phyloP scores from a whole-genome alignment of 164 flowering plant species.

The Brasenia schreberi region DNA sequence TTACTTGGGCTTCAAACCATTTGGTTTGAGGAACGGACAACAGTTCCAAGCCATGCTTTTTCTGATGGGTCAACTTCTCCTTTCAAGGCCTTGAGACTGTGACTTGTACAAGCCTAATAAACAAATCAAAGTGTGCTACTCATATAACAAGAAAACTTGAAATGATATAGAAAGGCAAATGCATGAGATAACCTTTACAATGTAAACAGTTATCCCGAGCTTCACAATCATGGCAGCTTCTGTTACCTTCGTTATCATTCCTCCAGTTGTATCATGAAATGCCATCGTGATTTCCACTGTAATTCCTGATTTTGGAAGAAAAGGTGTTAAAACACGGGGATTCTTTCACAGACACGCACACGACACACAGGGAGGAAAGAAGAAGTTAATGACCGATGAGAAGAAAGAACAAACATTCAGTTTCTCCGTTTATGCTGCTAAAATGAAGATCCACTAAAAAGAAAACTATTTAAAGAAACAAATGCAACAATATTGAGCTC shows the following conservation, averaged over 20 bases:
- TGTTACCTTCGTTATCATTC: constrained; percentile 84
- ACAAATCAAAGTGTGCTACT: constrained; percentile 1
- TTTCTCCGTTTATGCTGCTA: background rate
- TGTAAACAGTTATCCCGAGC: constrained; percentile 83
- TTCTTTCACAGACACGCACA: too few species aligned
- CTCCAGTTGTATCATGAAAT: constrained; percentile 95
- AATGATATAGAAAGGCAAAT: background rate
- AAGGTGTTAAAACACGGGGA: background rate
- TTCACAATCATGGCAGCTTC: constrained; percentile 95
- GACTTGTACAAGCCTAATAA: constrained; percentile 64
- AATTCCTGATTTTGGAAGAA: background rate
- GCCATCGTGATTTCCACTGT: constrained; percentile 74
- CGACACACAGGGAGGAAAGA: background rate
- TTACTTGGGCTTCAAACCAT: too few species aligned
- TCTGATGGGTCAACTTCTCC: constrained; percentile 64
- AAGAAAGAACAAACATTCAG: background rate
- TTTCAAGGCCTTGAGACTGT: constrained; percentile 54
- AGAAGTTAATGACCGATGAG: background rate
- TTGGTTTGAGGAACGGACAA: constrained; percentile 28
- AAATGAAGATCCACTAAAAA: too few species aligned
- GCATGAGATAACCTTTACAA: constrained; percentile 48
- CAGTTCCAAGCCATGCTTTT: constrained; percentile 79
- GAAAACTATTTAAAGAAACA: too few species aligned
- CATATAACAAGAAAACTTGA: background rate
- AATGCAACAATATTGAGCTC: too few species aligned